These are phyloP conservation scores for Sodiomyces alkalinus DNA, from an alignment of 2,329 filamentous ascomycete genomes.

Conservation along the genomic window DNA sequence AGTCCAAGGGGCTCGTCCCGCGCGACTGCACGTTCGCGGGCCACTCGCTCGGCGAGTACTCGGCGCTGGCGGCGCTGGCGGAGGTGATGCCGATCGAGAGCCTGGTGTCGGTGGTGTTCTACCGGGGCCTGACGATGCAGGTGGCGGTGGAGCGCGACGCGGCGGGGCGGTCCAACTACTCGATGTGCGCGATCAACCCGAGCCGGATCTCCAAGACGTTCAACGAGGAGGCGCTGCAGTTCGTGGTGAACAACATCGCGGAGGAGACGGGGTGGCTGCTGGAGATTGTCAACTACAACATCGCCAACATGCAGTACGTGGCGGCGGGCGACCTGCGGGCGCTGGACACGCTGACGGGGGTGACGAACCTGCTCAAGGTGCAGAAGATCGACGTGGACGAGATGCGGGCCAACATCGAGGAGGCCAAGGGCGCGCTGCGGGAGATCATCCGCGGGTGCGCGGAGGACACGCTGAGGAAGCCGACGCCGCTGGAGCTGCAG, in stretches of 20 bases:
- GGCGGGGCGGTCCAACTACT: constrained; percentile 88
- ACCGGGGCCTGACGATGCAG: constrained; percentile 97
- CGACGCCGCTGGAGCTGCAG: constrained; percentile 74
- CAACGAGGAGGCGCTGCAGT: constrained; percentile 93
- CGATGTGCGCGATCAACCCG: constrained; percentile 98
- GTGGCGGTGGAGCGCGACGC: constrained; percentile 95
- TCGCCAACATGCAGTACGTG: constrained; percentile 62
- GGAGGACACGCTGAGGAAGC: constrained; percentile 77
- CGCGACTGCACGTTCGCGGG: constrained; percentile 94
- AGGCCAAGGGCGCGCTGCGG: constrained; percentile 77
- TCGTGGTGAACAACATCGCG: constrained; percentile 88
- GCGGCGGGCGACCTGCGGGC: constrained; percentile 56
- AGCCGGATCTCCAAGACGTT: constrained; percentile 97
- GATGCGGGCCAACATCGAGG: constrained; percentile 78
- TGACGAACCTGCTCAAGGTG: constrained; percentile 89
- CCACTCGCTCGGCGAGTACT: constrained; percentile 97
- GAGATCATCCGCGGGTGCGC: constrained; percentile 85
- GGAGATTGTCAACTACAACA: constrained; percentile 97
- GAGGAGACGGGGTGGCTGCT: constrained; percentile 91
- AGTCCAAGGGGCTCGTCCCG: constrained; percentile 87
- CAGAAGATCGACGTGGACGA: constrained; percentile 96
- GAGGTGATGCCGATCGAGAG: constrained; percentile 99
- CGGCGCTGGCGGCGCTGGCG: constrained; percentile 83
- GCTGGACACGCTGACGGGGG: constrained; percentile 58
- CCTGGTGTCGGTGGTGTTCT: constrained; percentile 96